Evolutionary conservation across 2,329 filamentous ascomycete genomes (phyloP), one percentile per base, ranked within the genome.

Genomic region (Aspergillus fijiensis): DNA sequence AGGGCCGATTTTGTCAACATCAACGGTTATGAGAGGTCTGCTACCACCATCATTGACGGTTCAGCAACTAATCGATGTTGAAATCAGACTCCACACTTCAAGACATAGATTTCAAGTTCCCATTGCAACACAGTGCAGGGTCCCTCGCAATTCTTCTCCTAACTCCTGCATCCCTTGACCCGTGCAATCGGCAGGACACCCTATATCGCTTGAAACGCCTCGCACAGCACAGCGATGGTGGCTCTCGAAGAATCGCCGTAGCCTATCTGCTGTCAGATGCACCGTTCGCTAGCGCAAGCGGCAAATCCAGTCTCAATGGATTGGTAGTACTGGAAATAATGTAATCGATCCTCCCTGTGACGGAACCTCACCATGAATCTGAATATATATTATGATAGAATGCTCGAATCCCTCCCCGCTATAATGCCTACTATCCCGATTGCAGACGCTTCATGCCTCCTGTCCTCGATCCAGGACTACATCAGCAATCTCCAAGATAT

Each of bases 401-500:
- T 72, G 5, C 60, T 66, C 48, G 67, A 73, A 39, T 64, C 60
- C 5, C 54, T 67, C 12, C 51, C 62, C n/a, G 51, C 16, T 7
- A 57, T 52, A 5, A 45, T 73, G 11, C 64, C 74, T 1, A 66
- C 74, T 3, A 67, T 80, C 12, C 68, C 76, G 7, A 62, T 69
- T 5, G 67, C 80, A n/a, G 66, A 68, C 39, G 59, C 65, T 5
- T 57, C 62, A 1, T 58, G 60, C 9, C 57, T 73, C 16, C 33
- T 71, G 11, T 2, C 64, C 10, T 62, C 60, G 16, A 48, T 74
- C 12, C 57, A 69, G 27, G 62, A 65, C 31, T 69, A 72, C 45
- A 75, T 77, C 21, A 71, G 76, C 63, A 76, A 74, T 57, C 63
- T 81, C 31, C 66, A 70, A 2, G 61, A 74, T 5, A 67, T 71